Evolutionary conservation across 441 rosid genomes (phyloP).

Genomic region (Populus tomentosa): DNA sequence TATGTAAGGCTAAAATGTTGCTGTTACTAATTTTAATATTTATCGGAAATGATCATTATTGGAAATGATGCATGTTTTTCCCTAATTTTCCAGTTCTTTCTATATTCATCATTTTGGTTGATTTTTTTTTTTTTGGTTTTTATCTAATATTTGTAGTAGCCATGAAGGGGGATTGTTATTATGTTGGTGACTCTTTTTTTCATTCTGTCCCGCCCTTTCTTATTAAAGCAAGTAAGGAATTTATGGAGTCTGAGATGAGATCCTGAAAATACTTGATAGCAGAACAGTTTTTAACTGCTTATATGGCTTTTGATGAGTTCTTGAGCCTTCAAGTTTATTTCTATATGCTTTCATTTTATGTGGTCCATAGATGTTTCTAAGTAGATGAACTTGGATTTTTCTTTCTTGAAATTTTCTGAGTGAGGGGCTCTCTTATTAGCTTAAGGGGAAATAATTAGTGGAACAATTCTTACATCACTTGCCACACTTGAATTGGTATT

Average conservation of each 20-base stretch:
- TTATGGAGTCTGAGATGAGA: slow-evolving; percentile 1
- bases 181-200: neutral
- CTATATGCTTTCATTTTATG: neutral
- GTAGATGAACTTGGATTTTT: neutral
- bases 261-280: neutral
- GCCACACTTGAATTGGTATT: neutral
- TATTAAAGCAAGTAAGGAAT: neutral
- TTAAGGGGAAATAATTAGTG: slow-evolving; percentile 4
- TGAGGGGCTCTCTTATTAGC: neutral
- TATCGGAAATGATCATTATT: slow-evolving; percentile 3
- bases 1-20: neutral
- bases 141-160: neutral
- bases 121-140: slow-evolving; percentile 11
- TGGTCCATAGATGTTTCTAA: neutral
- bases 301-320: slow-evolving; percentile 3
- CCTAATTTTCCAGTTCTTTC: slow-evolving; percentile 22
- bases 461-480: slow-evolving; percentile 6
- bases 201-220: neutral
- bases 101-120: slow-evolving; percentile 21
- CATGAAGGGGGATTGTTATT: neutral
- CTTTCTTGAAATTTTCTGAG: neutral
- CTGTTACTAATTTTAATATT: slow-evolving; percentile 1
- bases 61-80: slow-evolving; percentile 25
- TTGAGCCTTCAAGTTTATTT: slow-evolving; percentile 1
- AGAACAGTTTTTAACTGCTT: neutral